Percentiles rank a stretch among this genome's conserved stretches.
Conservation (phyloP, 1,284 basidiomycete genomes). For the Cryptococcus jaspeensis region DNA sequence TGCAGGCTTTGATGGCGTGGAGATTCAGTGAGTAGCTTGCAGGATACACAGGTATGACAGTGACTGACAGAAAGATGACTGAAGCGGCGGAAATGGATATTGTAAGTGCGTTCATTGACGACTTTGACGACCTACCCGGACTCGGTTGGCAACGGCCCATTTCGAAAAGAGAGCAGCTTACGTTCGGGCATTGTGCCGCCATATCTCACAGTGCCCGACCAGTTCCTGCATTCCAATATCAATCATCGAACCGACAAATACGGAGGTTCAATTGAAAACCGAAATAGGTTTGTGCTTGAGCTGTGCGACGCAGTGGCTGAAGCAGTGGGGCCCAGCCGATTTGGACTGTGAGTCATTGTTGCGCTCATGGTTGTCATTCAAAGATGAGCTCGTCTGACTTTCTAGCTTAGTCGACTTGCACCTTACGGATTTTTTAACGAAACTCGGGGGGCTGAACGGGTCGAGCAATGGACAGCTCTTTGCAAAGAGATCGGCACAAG, state of each 20-base stretch:
- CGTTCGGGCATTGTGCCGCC: no score
- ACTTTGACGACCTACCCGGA: no score
- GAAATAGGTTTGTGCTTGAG: constrained; percentile 29
- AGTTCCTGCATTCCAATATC: constrained; percentile 36
- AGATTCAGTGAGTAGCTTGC: constrained; percentile 22
- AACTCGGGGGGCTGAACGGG: constrained; percentile 23
- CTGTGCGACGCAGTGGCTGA: constrained; percentile 23
- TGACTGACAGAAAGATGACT: not conserved
- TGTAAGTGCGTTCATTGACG: no score
- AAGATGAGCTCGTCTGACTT: no score
- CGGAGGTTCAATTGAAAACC: constrained; percentile 31
- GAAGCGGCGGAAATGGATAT: constrained; percentile 14
- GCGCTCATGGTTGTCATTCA: no score
- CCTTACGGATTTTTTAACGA: constrained; percentile 43
- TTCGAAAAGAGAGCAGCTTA: no score
- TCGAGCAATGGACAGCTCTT: constrained; percentile 37
- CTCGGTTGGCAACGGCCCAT: no score
- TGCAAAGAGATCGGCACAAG: constrained; percentile 24
- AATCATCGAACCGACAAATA: constrained; percentile 34
- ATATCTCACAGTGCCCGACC: no score
- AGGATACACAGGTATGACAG: not conserved
- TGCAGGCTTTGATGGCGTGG: constrained; percentile 44
- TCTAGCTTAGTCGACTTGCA: constrained; percentile 31
- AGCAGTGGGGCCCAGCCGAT: constrained; percentile 28
- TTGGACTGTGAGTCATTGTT: no score